A percentile compares a stretch with the other conserved stretches of the same genome.
Evolutionary conservation across 148 eudicot genomes (phyloP).

Genomic region (Arctostaphylos glauca): DNA sequence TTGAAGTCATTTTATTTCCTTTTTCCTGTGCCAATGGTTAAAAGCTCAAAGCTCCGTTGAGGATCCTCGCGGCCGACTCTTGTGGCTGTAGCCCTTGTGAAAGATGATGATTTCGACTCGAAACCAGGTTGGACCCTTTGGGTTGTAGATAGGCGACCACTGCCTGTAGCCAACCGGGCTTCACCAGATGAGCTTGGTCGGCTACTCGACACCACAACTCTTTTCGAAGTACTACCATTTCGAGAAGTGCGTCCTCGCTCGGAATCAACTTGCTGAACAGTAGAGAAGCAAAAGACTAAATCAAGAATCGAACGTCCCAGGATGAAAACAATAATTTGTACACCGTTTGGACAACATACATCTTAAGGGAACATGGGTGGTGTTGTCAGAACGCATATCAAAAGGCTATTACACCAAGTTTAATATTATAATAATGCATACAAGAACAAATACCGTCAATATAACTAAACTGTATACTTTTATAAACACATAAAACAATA

Average conservation of each 20-base stretch:
- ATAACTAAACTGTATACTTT: background rate
- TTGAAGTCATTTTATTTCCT: conserved; percentile 43
- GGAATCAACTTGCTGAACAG: conserved; percentile 60
- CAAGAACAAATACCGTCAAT: background rate
- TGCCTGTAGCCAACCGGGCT: conserved; percentile 54
- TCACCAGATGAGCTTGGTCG: conserved; percentile 89
- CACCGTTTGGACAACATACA: background rate
- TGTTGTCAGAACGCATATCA: background rate
- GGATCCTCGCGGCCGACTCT: conserved; percentile 71
- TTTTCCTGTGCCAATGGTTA: conserved; percentile 80
- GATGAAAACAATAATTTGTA: background rate
- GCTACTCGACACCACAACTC: conserved; percentile 66
- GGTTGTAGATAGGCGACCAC: conserved; percentile 63
- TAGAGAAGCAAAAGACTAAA: conserved; percentile 1
- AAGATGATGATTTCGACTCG: conserved; percentile 78
- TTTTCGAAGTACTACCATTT: conserved; percentile 66
- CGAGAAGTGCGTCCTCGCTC: conserved; percentile 72
- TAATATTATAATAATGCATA: background rate
- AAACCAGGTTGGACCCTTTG: conserved; percentile 81
- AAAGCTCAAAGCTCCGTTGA: conserved; percentile 86
- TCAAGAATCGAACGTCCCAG: background rate
- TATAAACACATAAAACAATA: background rate
- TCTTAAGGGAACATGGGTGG: background rate
- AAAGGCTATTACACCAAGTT: background rate
- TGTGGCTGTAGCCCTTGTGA: conserved; percentile 54